phyloP scores from a whole-genome alignment of 257 asterid species.

The Orobanche coerulescens region DNA sequence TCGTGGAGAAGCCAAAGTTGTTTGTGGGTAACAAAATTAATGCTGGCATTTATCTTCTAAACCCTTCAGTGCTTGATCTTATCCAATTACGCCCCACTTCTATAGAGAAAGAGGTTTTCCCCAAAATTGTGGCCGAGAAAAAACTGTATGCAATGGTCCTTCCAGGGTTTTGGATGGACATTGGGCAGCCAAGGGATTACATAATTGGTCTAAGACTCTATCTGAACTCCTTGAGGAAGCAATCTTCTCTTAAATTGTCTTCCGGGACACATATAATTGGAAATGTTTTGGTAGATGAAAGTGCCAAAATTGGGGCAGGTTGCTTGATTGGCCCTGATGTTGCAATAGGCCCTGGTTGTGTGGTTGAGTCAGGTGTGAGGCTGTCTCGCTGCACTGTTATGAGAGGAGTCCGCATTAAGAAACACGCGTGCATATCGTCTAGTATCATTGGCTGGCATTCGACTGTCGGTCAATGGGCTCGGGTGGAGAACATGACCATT shows the following conservation, averaged over 20 bases:
- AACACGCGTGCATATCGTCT: constrained; percentile 68
- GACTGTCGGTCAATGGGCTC: constrained; percentile 93
- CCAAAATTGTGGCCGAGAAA: constrained; percentile 56
- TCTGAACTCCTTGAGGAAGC: constrained; percentile 66
- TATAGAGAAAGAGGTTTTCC: constrained; percentile 92
- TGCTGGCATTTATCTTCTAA: constrained; percentile 87
- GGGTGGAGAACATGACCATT: constrained; percentile 92
- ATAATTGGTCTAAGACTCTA: constrained; percentile 76
- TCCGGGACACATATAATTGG: constrained; percentile 61
- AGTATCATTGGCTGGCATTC: constrained; percentile 98
- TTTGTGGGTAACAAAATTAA: constrained; percentile 94
- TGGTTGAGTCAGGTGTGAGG: constrained; percentile 83
- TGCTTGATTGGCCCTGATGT: constrained; percentile 91
- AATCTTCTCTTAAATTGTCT: constrained; percentile 53
- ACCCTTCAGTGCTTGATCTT: constrained; percentile 78
- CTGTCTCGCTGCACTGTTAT: constrained; percentile 84
- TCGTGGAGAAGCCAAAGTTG: constrained; percentile 89
- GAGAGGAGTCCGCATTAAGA: constrained; percentile 88
- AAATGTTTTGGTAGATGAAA: constrained; percentile 73
- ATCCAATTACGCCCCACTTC: constrained; percentile 85
- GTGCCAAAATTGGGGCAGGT: constrained; percentile 76
- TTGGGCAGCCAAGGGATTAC: constrained; percentile 92
- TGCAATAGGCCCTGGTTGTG: constrained; percentile 83
- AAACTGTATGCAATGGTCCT: constrained; percentile 80
- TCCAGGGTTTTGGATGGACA: constrained; percentile 98